Percentiles rank a stretch among this genome's conserved stretches.
phyloP scores from a whole-genome alignment of 2,329 filamentous ascomycete genomes.

The Apiospora phragmitis region DNA sequence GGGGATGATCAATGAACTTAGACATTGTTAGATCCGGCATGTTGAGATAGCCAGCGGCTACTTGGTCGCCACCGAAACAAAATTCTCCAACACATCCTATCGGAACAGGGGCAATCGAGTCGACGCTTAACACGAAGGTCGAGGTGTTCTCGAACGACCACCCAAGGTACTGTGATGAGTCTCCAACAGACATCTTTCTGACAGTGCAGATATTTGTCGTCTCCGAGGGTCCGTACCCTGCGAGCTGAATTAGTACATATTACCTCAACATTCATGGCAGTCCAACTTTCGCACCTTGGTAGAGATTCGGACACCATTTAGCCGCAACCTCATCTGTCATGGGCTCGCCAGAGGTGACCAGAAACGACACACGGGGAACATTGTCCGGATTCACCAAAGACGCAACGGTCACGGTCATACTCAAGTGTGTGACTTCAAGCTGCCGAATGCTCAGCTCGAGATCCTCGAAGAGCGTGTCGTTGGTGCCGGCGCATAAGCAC shows the following conservation, averaged over 20 bases:
- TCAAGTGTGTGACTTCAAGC: constrained; percentile 74
- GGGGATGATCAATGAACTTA: constrained; percentile 69
- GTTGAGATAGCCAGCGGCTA: constrained; percentile 71
- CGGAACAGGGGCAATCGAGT: constrained; percentile 56
- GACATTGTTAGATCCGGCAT: constrained; percentile 59
- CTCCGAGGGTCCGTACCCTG: constrained; percentile 78
- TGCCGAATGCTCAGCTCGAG: constrained; percentile 66
- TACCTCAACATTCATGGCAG: background rate
- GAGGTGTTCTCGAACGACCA: constrained; percentile 75
- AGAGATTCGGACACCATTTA: constrained; percentile 69
- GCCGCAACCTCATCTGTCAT: constrained; percentile 71
- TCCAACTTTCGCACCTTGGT: constrained; percentile 54
- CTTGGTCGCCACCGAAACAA: constrained; percentile 83
- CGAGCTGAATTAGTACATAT: background rate
- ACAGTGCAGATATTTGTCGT: constrained; percentile 87
- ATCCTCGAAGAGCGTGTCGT: constrained; percentile 73
- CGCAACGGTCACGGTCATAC: constrained; percentile 83
- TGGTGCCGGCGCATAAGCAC: constrained; percentile 73
- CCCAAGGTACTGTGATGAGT: constrained; percentile 76
- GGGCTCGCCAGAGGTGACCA: constrained; percentile 81
- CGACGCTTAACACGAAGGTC: constrained; percentile 58
- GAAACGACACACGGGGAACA: constrained; percentile 70
- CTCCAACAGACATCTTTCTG: constrained; percentile 56
- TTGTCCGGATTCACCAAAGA: constrained; percentile 68
- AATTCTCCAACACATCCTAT: constrained; percentile 77